Conservation (phyloP, 257 asterid genomes). For the Ajuga chamaepitys region DNA sequence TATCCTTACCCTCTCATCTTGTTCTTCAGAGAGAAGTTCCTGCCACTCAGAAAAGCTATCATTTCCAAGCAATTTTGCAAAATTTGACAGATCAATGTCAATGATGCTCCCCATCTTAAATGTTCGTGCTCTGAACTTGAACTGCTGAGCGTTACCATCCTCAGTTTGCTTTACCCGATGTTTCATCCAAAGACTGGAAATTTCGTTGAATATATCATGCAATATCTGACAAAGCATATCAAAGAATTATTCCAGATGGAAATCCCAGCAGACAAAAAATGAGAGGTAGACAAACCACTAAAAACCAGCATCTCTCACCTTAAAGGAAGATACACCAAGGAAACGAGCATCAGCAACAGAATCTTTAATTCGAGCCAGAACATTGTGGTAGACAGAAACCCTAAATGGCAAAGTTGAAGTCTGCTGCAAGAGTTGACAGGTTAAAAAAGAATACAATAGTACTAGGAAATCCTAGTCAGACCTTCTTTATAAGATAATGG, state of each 20-base stretch:
- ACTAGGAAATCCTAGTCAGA: neutral
- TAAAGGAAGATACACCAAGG: constrained; percentile 48
- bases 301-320: constrained; percentile 29
- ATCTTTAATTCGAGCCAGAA: constrained; percentile 50
- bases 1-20: constrained; percentile 43
- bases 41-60: constrained; percentile 73
- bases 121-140: constrained; percentile 70
- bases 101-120: constrained; percentile 68
- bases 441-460: neutral
- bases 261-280: neutral
- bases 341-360: constrained; percentile 50
- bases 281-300: neutral
- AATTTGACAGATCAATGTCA: constrained; percentile 64
- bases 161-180: constrained; percentile 43
- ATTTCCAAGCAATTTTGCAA: constrained; percentile 38
- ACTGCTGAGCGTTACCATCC: constrained; percentile 41
- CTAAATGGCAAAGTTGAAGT: constrained; percentile 41
- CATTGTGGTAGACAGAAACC: constrained; percentile 49
- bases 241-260: constrained; percentile 1
- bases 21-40: constrained; percentile 57
- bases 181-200: constrained; percentile 67
- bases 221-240: constrained; percentile 39
- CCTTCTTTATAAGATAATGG: neutral
- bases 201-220: constrained; percentile 55
- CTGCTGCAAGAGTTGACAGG: constrained; percentile 21